Conservation (phyloP, 352 stramenopile species). For the Pseudoperonospora humuli region DNA sequence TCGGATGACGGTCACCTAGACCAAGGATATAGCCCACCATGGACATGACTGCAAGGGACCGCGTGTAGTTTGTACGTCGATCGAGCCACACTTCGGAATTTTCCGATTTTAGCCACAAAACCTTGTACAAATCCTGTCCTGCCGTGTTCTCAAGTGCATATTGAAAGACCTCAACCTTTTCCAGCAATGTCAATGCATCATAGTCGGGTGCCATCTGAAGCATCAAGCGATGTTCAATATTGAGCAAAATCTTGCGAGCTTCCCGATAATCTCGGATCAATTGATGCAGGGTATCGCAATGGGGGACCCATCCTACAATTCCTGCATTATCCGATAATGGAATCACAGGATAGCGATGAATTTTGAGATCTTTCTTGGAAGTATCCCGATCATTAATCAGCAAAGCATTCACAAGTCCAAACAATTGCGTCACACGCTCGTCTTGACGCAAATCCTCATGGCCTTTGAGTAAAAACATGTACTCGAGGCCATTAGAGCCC, state of each 20-base stretch:
- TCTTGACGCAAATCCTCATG: conserved; percentile 99
- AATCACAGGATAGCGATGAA: conserved; percentile 96
- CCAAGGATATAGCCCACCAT: conserved; percentile 99
- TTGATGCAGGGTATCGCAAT: conserved; percentile 97
- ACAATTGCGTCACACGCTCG: conserved; percentile 99
- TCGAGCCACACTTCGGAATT: conserved; percentile 99
- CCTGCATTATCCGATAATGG: conserved; percentile 97
- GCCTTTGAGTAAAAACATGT: conserved; percentile 99
- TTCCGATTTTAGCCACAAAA: conserved; percentile 92
- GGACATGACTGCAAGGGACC: conserved; percentile 97
- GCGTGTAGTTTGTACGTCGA: conserved; percentile 95
- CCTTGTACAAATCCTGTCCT: conserved; percentile 97
- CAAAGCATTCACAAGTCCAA: conserved; percentile 98
- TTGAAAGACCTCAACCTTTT: conserved; percentile 98
- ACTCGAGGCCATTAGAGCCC: conserved; percentile 95
- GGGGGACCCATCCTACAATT: conserved; percentile 96
- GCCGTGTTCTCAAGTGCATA: conserved; percentile 89
- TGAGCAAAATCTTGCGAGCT: conserved; percentile 85
- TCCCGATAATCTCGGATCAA: conserved; percentile 94
- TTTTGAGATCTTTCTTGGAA: conserved; percentile 95
- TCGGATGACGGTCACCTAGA: conserved; percentile 98
- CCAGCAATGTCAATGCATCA: conserved; percentile 92
- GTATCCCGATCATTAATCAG: conserved; percentile 94
- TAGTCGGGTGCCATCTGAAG: conserved; percentile 91
- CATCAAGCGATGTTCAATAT: conserved; percentile 91